Conservation (phyloP, 495 filamentous ascomycete species). For the Aspergillus taichungensis region DNA sequence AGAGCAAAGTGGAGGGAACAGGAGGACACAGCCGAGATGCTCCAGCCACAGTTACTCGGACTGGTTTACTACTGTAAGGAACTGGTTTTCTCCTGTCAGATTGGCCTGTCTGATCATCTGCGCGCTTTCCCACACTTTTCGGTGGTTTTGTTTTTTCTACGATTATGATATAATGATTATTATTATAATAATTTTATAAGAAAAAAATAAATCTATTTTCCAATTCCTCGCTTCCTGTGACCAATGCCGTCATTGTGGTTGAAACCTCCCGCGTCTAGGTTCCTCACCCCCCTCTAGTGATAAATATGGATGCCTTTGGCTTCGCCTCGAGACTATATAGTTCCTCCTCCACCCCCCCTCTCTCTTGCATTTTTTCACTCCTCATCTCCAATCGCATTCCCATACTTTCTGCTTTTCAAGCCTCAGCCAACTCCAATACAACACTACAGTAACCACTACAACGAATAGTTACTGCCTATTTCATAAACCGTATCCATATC, state of each 20-base stretch:
- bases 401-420: background rate
- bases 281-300: too few species aligned
- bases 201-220: background rate
- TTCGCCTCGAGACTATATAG: background rate
- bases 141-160: background rate
- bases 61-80: too few species aligned
- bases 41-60: background rate
- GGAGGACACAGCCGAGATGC: background rate
- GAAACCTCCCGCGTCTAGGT: background rate
- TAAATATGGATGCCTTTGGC: constrained; percentile 6
- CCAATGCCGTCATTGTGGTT: constrained; percentile 10
- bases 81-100: background rate
- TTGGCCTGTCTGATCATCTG: constrained; percentile 1
- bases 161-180: too few species aligned
- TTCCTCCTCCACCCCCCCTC: background rate
- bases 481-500: background rate
- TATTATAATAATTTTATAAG: too few species aligned
- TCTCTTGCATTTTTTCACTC: background rate
- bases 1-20: background rate
- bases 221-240: constrained; percentile 4
- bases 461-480: too few species aligned
- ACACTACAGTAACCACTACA: background rate
- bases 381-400: constrained; percentile 1
- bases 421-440: background rate
- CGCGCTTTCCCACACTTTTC: background rate